phyloP scores from a whole-genome alignment of 116 monocot genomes.

The Thalassia testudinum region DNA sequence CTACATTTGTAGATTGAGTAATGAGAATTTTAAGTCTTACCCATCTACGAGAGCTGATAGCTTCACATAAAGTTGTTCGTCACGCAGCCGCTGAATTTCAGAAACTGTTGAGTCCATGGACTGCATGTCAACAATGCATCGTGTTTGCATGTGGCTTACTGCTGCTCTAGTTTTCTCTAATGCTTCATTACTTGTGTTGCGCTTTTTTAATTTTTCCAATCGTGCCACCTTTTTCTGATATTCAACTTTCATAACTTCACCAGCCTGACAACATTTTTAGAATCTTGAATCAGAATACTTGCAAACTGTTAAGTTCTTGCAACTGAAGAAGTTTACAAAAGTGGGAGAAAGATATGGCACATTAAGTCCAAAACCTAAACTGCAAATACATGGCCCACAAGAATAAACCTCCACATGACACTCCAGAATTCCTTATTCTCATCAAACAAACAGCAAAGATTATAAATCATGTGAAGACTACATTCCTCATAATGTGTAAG shows the following conservation, averaged over 20 bases:
- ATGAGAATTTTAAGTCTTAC: slow-evolving; percentile 20
- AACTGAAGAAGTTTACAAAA: too few species aligned
- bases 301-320: too few species aligned
- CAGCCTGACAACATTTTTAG: slow-evolving; percentile 50
- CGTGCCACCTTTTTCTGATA: slow-evolving; percentile 82
- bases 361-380: too few species aligned
- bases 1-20: too few species aligned
- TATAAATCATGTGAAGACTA: too few species aligned
- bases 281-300: too few species aligned
- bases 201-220: slow-evolving; percentile 73
- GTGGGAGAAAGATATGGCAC: too few species aligned
- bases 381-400: too few species aligned
- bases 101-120: slow-evolving; percentile 90
- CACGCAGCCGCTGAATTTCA: slow-evolving; percentile 83
- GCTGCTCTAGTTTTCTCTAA: slow-evolving; percentile 82
- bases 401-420: too few species aligned
- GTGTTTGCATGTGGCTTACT: slow-evolving; percentile 87
- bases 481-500: too few species aligned
- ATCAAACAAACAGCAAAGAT: too few species aligned
- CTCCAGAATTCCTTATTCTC: too few species aligned
- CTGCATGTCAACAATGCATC: slow-evolving; percentile 96
- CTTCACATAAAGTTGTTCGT: slow-evolving; percentile 62
- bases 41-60: slow-evolving; percentile 49
- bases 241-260: slow-evolving; percentile 82
- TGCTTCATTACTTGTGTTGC: slow-evolving; percentile 33